These are phyloP conservation scores for Medicago arabica DNA, from an alignment of 306 rosid genomes.

Conservation along the genomic window DNA sequence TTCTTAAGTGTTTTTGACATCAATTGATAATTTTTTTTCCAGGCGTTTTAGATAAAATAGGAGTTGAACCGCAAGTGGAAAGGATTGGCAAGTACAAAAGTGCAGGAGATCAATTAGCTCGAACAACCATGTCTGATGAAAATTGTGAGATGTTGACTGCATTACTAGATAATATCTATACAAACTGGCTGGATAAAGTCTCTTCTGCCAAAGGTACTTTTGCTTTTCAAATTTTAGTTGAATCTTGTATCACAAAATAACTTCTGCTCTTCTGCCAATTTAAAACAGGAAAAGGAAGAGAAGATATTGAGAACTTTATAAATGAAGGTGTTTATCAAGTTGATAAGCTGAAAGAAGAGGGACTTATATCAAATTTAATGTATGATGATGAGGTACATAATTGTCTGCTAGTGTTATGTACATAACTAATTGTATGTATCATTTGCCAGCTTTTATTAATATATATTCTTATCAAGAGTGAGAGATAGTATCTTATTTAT, in stretches of 20 bases:
- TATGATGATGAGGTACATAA: conserved; percentile 87
- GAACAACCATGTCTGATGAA: conserved; percentile 82
- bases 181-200: conserved; percentile 86
- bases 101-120: conserved; percentile 89
- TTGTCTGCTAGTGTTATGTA: conserved; percentile 34
- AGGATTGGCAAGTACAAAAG: conserved; percentile 96
- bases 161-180: conserved; percentile 81
- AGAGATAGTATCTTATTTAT: not conserved
- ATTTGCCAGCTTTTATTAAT: not conserved
- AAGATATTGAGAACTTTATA: conserved; percentile 72
- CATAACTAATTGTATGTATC: not conserved
- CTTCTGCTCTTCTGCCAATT: conserved; percentile 31
- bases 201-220: conserved; percentile 76
- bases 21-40: conserved; percentile 33
- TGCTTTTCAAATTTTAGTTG: conserved; percentile 42
- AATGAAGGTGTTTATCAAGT: conserved; percentile 87
- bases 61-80: conserved; percentile 90
- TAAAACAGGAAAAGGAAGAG: conserved; percentile 68
- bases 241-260: conserved; percentile 39
- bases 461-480: not conserved
- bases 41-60: conserved; percentile 86
- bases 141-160: conserved; percentile 90
- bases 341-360: conserved; percentile 86
- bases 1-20: conserved; percentile 31
- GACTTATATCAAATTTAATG: conserved; percentile 75